These are phyloP conservation scores for Oryza australiensis DNA, from an alignment of 176 grass and related monocot species.

Conservation along the genomic window DNA sequence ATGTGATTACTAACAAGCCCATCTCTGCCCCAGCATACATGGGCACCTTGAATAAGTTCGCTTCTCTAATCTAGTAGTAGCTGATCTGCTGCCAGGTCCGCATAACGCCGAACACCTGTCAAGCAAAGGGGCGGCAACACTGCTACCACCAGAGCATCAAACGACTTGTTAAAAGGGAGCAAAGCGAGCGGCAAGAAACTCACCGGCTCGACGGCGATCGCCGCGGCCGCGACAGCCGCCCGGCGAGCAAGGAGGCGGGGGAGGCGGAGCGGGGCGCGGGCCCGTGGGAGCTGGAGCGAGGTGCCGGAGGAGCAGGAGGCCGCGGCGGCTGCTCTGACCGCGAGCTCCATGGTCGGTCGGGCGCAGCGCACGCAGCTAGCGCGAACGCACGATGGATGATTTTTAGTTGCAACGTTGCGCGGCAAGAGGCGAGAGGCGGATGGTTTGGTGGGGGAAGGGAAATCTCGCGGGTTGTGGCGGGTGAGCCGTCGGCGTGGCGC, in stretches of 20 bases:
- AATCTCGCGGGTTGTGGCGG: constrained; percentile 17
- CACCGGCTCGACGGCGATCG: constrained; percentile 54
- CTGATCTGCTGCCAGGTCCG: neutral
- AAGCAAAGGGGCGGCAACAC: neutral
- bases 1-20: neutral
- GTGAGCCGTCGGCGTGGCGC: constrained; percentile 24
- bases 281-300: constrained; percentile 1
- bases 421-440: neutral
- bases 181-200: neutral
- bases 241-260: constrained; percentile 20
- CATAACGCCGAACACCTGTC: constrained; percentile 24
- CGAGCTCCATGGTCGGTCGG: constrained; percentile 41
- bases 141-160: neutral
- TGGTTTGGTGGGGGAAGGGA: no score
- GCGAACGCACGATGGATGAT: no score
- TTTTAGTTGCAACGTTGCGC: neutral
- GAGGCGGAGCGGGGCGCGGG: neutral
- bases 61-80: no score
- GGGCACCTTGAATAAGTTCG: neutral
- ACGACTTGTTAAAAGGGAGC: neutral
- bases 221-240: neutral
- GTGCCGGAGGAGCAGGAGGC: constrained; percentile 15
- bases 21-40: neutral
- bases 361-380: neutral
- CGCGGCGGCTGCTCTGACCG: constrained; percentile 10